phyloP scores from a whole-genome alignment of 148 eudicot genomes.

The Chenopodium berlandieri region DNA sequence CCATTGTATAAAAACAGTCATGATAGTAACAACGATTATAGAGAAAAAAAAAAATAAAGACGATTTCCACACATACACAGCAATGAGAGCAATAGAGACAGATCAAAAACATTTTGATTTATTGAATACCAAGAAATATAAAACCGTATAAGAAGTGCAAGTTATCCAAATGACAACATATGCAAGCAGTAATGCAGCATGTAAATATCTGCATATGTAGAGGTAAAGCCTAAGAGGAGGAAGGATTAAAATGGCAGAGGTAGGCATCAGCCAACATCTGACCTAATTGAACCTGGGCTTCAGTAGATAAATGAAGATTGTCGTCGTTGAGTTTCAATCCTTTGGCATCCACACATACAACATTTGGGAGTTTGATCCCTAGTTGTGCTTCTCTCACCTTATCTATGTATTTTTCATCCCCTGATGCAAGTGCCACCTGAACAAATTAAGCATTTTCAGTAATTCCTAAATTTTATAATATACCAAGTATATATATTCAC shows the following conservation, averaged over 20 bases:
- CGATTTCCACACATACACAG: too few species aligned
- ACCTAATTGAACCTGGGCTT: slow-evolving; percentile 71
- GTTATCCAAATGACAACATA: background rate
- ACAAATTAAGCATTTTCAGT: background rate
- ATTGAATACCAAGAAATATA: background rate
- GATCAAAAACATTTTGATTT: background rate
- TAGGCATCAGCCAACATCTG: slow-evolving; percentile 68
- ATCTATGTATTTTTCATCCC: slow-evolving; percentile 50
- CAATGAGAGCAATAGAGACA: background rate
- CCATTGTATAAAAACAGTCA: too few species aligned
- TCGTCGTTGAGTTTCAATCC: slow-evolving; percentile 65
- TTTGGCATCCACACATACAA: slow-evolving; percentile 81
- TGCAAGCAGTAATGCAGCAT: background rate
- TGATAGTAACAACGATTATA: too few species aligned
- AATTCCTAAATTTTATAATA: too few species aligned
- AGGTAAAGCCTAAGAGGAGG: background rate
- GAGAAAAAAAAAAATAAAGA: too few species aligned
- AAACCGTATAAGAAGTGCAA: background rate
- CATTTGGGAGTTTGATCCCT: slow-evolving; percentile 61
- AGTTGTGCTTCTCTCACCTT: slow-evolving; percentile 62
- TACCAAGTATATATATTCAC: background rate
- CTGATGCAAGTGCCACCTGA: slow-evolving; percentile 90
- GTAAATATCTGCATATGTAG: background rate
- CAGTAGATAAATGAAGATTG: slow-evolving; percentile 68
- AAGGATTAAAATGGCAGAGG: slow-evolving; percentile 44